These are phyloP conservation scores for Calonectria leucothoes DNA, from an alignment of 2,329 filamentous ascomycete genomes.

Conservation along the genomic window DNA sequence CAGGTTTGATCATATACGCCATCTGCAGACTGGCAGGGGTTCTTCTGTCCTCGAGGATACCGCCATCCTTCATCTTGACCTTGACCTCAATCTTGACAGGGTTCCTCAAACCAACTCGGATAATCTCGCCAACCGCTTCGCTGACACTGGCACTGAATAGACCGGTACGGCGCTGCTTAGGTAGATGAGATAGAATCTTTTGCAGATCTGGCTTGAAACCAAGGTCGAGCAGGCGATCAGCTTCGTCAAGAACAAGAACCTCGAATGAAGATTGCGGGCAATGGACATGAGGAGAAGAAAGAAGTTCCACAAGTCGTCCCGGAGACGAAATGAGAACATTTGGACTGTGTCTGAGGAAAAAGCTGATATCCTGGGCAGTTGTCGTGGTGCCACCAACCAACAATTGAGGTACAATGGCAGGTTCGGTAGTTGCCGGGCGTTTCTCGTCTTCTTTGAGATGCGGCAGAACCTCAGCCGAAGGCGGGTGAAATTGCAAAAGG, in stretches of 20 bases:
- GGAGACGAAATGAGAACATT: conserved; percentile 94
- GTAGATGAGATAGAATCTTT: conserved; percentile 83
- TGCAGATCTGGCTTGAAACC: conserved; percentile 94
- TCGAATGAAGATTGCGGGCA: conserved; percentile 92
- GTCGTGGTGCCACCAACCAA: conserved; percentile 84
- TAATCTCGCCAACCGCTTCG: conserved; percentile 92
- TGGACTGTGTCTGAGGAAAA: conserved; percentile 84
- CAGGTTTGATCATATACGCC: conserved; percentile 81
- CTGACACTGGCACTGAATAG: conserved; percentile 96
- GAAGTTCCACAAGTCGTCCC: conserved; percentile 86
- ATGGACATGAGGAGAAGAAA: conserved; percentile 88
- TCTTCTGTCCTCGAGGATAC: conserved; percentile 79
- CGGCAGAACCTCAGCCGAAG: conserved; percentile 76
- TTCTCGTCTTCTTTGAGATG: conserved; percentile 67
- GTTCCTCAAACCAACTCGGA: conserved; percentile 91
- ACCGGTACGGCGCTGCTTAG: conserved; percentile 93
- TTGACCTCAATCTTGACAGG: conserved; percentile 95
- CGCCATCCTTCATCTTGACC: conserved; percentile 79
- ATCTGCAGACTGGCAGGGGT: conserved; percentile 95
- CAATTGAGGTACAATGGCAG: conserved; percentile 83
- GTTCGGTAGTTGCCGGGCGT: conserved; percentile 56
- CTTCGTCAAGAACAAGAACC: conserved; percentile 92
- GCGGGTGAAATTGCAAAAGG: conserved; percentile 83
- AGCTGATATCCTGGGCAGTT: conserved; percentile 86
- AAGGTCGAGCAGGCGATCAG: conserved; percentile 90